Base-by-base conservation (phyloP, 345 rosid genomes). In the Eucalyptus fibrosa region DNA sequence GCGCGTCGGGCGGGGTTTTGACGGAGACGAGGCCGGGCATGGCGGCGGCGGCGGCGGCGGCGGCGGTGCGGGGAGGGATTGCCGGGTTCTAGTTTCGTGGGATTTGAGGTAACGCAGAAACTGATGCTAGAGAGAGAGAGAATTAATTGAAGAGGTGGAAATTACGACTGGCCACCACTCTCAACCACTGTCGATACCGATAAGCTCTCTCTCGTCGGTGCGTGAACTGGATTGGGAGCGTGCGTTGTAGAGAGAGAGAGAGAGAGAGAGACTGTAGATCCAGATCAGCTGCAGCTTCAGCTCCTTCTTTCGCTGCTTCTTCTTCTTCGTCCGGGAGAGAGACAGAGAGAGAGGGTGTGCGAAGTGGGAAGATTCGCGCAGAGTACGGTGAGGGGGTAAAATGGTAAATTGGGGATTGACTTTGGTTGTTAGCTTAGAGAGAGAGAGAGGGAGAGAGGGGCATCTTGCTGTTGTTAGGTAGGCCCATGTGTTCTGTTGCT, bases 1-100 rank as follows among this genome's bases (percentile, higher is more conserved):
- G 96, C 15, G 96, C 93, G 50, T 95, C 96, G 55, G 98, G 93
- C 26, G 98, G 98, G 8, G 97, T 95, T 88, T 97, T 97, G 93
- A 96, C 94, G 51, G 99, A 96, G 28, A 95, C 98, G 62, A 96
- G 95, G 86, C 99, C 99, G 40, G 99, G 99, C 99, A 98, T 97
- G 88, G 92, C 88, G 86, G 72, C n/a, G 50, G 34, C 10, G 87
- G 86, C 19, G 40, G 69, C 47, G 86, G 88, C 32, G 85, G 51
- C 51, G 51, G 67, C 24, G 88, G 62, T 0, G n/a, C 12, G 40
- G 42, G 37, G 49, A 53, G 51, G 72, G 28, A 44, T 53, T 72
- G 4, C 82, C 9, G 7, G 40, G 82, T 11, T 72, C 85, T 40
- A 10, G 47, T 37, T 37, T 72, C 45, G 83, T 12, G 16, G 83